Percentiles rank a stretch among this genome's conserved stretches.
phyloP scores from a whole-genome alignment of 2,329 filamentous ascomycete species.

The Clathrospora elynae region DNA sequence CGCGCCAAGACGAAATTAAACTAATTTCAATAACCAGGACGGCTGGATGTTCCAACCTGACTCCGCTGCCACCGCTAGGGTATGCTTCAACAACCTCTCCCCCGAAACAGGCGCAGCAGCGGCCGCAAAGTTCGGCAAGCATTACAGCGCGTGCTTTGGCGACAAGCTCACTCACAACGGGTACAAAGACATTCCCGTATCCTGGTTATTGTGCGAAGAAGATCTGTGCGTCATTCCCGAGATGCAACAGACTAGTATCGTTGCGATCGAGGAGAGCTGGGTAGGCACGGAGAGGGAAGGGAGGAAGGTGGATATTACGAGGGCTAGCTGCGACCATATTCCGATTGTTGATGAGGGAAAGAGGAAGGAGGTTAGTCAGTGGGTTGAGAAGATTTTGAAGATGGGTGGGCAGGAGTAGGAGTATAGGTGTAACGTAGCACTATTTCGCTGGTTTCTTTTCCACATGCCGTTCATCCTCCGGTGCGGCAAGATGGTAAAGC shows the following conservation, averaged over 20 bases:
- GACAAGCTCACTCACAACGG: constrained; percentile 47
- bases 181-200: constrained; percentile 50
- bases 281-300: constrained; percentile 33
- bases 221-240: constrained; percentile 43
- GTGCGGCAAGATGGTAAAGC: too few relatives aligned
- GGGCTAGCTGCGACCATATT: constrained; percentile 45
- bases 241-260: constrained; percentile 43
- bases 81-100: constrained; percentile 26
- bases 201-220: constrained; percentile 49
- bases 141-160: constrained; percentile 46
- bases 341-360: constrained; percentile 33
- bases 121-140: constrained; percentile 28
- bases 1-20: too few relatives aligned
- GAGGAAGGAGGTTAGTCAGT: constrained; percentile 34
- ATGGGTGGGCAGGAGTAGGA: constrained; percentile 8
- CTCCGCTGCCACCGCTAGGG: constrained; percentile 5
- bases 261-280: constrained; percentile 44
- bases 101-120: constrained; percentile 17
- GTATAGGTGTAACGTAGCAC: background rate
- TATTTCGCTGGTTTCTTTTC: background rate
- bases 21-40: constrained; percentile 7
- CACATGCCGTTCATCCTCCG: too few relatives aligned
- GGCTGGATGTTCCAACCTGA: constrained; percentile 23
- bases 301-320: constrained; percentile 49
- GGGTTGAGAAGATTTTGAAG: constrained; percentile 27